Evolutionary conservation across 306 rosid genomes (phyloP).

Genomic region (Gastrolobium bilobum): DNA sequence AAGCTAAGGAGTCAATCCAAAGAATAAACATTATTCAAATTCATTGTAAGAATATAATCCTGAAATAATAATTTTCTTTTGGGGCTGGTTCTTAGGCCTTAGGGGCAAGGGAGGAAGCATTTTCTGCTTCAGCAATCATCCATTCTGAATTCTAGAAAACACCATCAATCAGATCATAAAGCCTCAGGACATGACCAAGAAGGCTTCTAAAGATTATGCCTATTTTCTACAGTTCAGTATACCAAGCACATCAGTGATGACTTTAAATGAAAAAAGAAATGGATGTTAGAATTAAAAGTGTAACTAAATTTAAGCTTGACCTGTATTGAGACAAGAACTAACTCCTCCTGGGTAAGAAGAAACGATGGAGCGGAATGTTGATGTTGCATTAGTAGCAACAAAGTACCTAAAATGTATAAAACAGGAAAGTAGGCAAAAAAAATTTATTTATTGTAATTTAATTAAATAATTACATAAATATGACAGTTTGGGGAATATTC

Average conservation of each 20-base stretch:
- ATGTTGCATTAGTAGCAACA: constrained; percentile 85
- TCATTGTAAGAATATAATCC: neutral
- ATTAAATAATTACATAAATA: too few species aligned
- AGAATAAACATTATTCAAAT: neutral
- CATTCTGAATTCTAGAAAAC: too few species aligned
- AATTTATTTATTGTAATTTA: too few species aligned
- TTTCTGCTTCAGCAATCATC: constrained; percentile 4
- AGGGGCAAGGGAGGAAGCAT: neutral
- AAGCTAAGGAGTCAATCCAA: neutral
- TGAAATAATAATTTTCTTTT: neutral
- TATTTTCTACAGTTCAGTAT: neutral
- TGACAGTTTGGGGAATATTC: too few species aligned
- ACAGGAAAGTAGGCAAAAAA: constrained; percentile 28
- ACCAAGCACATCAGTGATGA: constrained; percentile 17
- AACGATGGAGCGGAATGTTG: constrained; percentile 80
- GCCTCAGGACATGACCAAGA: too few species aligned
- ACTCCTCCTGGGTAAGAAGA: constrained; percentile 80
- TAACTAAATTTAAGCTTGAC: constrained; percentile 53
- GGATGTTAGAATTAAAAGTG: constrained; percentile 15
- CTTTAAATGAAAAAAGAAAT: constrained; percentile 24
- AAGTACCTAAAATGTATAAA: constrained; percentile 69
- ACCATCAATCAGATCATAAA: too few species aligned
- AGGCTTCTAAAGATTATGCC: too few species aligned
- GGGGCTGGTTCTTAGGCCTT: neutral
- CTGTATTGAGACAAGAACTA: constrained; percentile 88